A percentile compares a stretch with the other conserved stretches of the same genome.
Evolutionary conservation across 331 rosid genomes (phyloP).

Genomic region (Acacia pycnantha): DNA sequence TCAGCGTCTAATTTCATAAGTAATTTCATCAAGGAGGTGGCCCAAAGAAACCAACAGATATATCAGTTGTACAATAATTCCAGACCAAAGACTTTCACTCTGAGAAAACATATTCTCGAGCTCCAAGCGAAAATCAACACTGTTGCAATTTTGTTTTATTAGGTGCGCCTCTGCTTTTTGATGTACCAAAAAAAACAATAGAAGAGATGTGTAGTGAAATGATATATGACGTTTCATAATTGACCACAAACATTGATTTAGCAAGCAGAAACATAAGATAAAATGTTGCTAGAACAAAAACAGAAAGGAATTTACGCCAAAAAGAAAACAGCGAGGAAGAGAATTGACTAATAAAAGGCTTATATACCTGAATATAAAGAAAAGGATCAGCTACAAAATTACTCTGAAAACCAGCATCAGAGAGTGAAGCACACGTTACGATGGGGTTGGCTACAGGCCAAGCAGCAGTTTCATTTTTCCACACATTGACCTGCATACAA

Average conservation of each 20-base stretch:
- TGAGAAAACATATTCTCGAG: background rate
- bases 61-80: background rate
- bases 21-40: background rate
- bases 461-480: conserved; percentile 68
- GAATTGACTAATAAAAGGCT: background rate
- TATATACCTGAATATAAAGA: conserved; percentile 70
- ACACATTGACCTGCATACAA: conserved; percentile 57
- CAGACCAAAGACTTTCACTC: background rate
- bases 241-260: conserved; percentile 26
- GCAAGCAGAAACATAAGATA: background rate
- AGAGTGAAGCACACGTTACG: conserved; percentile 80
- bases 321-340: background rate
- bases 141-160: background rate
- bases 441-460: conserved; percentile 99
- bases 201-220: background rate
- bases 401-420: conserved; percentile 86
- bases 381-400: conserved; percentile 98
- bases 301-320: background rate
- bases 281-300: background rate
- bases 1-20: background rate
- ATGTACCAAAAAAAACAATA: background rate
- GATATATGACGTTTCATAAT: conserved; percentile 1
- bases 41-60: background rate
- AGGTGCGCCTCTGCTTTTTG: background rate
- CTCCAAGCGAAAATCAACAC: background rate